These are phyloP conservation scores for Candida cerambycidarum DNA, from an alignment of 805 yeast species.

Conservation along the genomic window DNA sequence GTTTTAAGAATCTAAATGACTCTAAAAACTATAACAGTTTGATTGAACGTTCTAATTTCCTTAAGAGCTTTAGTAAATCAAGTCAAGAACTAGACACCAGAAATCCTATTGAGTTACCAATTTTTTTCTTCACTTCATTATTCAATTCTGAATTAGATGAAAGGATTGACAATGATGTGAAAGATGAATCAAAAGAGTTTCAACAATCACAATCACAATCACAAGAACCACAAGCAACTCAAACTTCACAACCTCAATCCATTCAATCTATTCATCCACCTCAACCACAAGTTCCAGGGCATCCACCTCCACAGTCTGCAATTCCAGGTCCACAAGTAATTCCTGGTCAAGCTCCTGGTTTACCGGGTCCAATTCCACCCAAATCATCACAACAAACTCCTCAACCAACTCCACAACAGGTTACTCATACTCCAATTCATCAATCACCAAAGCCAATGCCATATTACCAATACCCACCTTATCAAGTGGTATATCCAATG, in stretches of 20 bases:
- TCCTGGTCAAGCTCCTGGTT: slow-evolving; percentile 7
- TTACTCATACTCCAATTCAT: not conserved
- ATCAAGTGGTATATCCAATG: slow-evolving; percentile 8
- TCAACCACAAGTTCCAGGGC: slow-evolving; percentile 14
- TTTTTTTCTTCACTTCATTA: slow-evolving; percentile 19
- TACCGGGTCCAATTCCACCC: slow-evolving; percentile 5
- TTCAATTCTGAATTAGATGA: slow-evolving; percentile 4
- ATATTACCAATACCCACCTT: slow-evolving; percentile 3
- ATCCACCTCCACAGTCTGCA: slow-evolving; percentile 1
- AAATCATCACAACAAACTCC: slow-evolving; percentile 4
- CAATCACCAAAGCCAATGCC: slow-evolving; percentile 1
- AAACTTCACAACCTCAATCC: slow-evolving; percentile 19
- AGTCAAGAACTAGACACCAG: slow-evolving; percentile 28
- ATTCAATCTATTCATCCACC: too few relatives aligned
- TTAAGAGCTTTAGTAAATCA: slow-evolving; percentile 20
- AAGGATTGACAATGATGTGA: not conserved
- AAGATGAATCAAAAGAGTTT: not conserved
- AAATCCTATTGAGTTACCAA: slow-evolving; percentile 50
- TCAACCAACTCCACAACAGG: slow-evolving; percentile 14
- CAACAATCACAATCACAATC: slow-evolving; percentile 14
- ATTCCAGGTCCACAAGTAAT: not conserved
- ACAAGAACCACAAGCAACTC: too few relatives aligned
- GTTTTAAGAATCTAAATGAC: slow-evolving; percentile 50
- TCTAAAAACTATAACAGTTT: slow-evolving; percentile 18
- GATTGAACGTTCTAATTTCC: not conserved